Evolutionary conservation across 1,139 yeast species (phyloP).

Genomic region (Yamadazyma mexicana): DNA sequence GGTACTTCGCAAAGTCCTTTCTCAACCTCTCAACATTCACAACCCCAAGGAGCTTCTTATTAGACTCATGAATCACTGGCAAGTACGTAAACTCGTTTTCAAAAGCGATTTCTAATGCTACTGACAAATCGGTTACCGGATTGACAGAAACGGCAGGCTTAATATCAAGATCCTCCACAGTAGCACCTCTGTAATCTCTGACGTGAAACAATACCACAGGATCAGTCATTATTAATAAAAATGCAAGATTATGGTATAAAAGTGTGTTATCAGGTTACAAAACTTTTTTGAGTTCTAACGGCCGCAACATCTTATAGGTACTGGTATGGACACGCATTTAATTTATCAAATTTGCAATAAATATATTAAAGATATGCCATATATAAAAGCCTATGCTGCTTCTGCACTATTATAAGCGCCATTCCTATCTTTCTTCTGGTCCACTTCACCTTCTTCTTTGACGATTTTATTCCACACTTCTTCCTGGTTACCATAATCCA

Average conservation of each 20-base stretch:
- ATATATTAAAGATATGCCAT: too few species aligned
- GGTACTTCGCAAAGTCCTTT: constrained; percentile 21
- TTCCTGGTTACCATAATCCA: constrained; percentile 80
- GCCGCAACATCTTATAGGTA: too few species aligned
- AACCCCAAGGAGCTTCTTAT: constrained; percentile 55
- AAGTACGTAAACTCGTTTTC: constrained; percentile 59
- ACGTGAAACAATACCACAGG: constrained; percentile 25
- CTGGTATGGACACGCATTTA: too few species aligned
- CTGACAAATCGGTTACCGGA: constrained; percentile 50
- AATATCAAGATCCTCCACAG: constrained; percentile 62
- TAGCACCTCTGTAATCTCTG: constrained; percentile 51
- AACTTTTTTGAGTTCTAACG: not conserved
- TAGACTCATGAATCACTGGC: constrained; percentile 55
- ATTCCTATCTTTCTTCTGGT: constrained; percentile 24
- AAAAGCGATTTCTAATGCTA: constrained; percentile 50
- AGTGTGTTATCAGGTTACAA: too few species aligned
- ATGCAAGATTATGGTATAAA: not conserved
- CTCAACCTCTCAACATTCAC: constrained; percentile 51
- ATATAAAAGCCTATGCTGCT: constrained; percentile 43
- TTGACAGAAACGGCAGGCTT: constrained; percentile 60
- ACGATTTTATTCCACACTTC: constrained; percentile 72
- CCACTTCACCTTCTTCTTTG: constrained; percentile 39
- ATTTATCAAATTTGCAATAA: too few species aligned
- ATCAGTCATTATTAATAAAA: not conserved
- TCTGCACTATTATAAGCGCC: constrained; percentile 41